Evolutionary conservation across 2,329 filamentous ascomycete species (phyloP), one percentile per base, ranked within the genome.

Genomic region (Fusarium coffeatum): DNA sequence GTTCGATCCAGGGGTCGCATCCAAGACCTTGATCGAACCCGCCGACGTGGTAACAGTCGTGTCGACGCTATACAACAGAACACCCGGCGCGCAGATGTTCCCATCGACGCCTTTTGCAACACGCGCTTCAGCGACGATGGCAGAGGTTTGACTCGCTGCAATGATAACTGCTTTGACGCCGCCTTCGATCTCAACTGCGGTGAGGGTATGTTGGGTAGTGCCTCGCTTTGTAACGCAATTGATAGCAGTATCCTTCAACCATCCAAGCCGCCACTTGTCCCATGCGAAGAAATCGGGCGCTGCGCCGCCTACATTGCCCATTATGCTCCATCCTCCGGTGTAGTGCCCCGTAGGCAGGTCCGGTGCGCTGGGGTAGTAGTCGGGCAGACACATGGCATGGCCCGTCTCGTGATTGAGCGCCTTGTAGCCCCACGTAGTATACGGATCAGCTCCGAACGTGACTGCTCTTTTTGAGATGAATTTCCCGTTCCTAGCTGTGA

Each of bases 201-300:
- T 59, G 1, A 73, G 48, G 1, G 53, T 72, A 48, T 81, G 78
- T 12, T 71, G 70, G 6, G 59, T 80, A 4, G 68, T 74, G 5
- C 74, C 76, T 5, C 49, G 23, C 2, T 55, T 53, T 4, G 66
- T 49, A 20, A 80, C 60, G 49, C 80, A 81, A n/a, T 77, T 77
- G 20, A 81, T 23, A 30, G 77, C 72, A 2, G 69, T 59, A 25
- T 81, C 79, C 1, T 59, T 53, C 8, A 81, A 59, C 80, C 80
- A 81, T 20, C 79, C 79, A 25, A 81, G 67, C 32, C 78, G 71
- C 79, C 79, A 81, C 70, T 81, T 80, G 57, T 81, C 74, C 79
- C 80, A 81, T 4, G 77, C 77, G 34, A 81, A 80, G 51, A 76
- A 81, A 37, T 81, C 79, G 16, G 78, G 78, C 15, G 72, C 76